These are phyloP conservation scores for Blastocystis sp. DNA, from an alignment of 352 stramenopile genomes.

Conservation along the genomic window DNA sequence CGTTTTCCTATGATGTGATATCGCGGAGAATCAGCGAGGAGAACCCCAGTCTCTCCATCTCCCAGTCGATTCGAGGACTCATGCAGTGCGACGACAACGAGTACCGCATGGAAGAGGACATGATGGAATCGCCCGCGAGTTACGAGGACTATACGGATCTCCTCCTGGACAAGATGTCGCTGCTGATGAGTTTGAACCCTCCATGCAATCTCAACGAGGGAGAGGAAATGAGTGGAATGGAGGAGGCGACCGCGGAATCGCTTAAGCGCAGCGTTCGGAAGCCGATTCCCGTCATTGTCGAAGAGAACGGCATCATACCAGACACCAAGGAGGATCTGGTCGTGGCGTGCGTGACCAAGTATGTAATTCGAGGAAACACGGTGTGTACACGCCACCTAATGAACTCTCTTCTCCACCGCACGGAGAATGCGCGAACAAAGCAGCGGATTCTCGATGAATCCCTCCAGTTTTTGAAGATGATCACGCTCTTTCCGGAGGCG, in stretches of 20 bases:
- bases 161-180: not conserved
- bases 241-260: not conserved
- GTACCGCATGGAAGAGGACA: not conserved
- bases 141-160: constrained; percentile 2
- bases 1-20: no score
- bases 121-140: not conserved
- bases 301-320: constrained; percentile 7
- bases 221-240: not conserved
- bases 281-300: not conserved
- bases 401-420: not conserved
- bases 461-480: constrained; percentile 15
- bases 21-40: no score
- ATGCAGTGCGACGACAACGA: not conserved
- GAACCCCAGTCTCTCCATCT: no score
- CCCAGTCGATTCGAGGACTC: not conserved
- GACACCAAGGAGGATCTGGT: not conserved
- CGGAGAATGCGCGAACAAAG: not conserved
- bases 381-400: not conserved
- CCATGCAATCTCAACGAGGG: constrained; percentile 17
- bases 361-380: not conserved
- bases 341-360: not conserved
- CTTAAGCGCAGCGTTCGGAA: not conserved
- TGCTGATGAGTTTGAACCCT: not conserved
- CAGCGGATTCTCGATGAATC: not conserved
- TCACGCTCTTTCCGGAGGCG: not conserved